Evolutionary conservation across 179 eudicot species (phyloP), one percentile per base, ranked within the genome.

Genomic region (Spinacia oleracea): DNA sequence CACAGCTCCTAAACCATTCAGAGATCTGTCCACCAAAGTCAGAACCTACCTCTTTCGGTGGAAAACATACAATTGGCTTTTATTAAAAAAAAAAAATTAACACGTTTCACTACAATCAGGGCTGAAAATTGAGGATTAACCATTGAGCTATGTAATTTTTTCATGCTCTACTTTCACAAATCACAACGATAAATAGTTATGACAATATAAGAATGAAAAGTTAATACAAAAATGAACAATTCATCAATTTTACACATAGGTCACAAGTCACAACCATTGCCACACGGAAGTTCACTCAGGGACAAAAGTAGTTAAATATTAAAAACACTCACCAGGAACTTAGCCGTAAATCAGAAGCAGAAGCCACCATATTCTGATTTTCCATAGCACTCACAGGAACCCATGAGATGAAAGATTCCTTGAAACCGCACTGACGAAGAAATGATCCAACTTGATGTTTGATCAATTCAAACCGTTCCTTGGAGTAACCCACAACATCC

Each of bases 301-400:
- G 40, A 3, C 40, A 38, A 38, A 38, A 38, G 40, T 38, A 48
- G 9, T 67, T 66, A 51, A 60, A 76, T 35, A 53, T 23, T 65
- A 34, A 5, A 27, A 5, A 27, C 62, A 85, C 96, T 86, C 78
- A 96, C 99, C 99, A 96, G 78, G 94, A 90, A 63, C 77, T 88
- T 73, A 95, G 82, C 58, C 96, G 94, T 50, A 23, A 59, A 84
- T 96, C 97, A 79, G 97, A 86, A 78, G 98, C 91, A 71, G 86
- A 77, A 66, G 74, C 87, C 70, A 89, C 87, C 89, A 96, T 78
- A 84, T 96, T 96, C 75, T 96, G 99, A 83, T 96, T 96, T 79
- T 91, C 98, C 83, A 92, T 89, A 60, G 96, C 98, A 92, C 99
- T 96, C 81, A 92, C 79, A n/a, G 99, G 99, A 82, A 94, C 73